Base-by-base conservation (phyloP, 2,329 filamentous ascomycete species). In the Exophiala sp. region DNA sequence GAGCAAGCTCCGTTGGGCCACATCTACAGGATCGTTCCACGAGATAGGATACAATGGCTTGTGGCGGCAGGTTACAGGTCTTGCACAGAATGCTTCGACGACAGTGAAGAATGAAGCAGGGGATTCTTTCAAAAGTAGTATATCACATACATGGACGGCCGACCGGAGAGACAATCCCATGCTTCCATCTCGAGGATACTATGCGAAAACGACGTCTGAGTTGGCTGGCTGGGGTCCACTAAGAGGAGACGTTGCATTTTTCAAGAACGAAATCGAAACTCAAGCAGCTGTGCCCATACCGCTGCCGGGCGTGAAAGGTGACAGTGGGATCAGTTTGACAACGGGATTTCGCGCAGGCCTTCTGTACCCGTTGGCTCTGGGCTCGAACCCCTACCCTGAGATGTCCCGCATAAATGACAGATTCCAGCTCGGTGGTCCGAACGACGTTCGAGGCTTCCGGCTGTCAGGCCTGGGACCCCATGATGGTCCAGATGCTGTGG, bases 371-470 rank as follows among this genome's bases (percentile, higher is more conserved):
- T 73, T 98, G 13, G 78, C 86, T 1, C 71, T 85, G 6, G 81
- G 81, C 5, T 72, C 71, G 37, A 64, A 59, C 43, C 75, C 45
- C 62, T 71, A 72, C 16, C 77, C 83, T 0, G 74, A 78, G 19
- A 80, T 84, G 3, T 94, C 87, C 58, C 82, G 88, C 23, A 79
- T 97, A 63, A 96, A 94, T 65, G 93, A 98, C 67, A 88, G 93
- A 38, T 98, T 98, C 73, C 82, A 89, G 63, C 85, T 98, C 24
- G 93, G 93, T 37, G 93, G 93, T 0, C 91, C 93, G 2, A 95
- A 89, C 2, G 91, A 95, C 64, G 87, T 98, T 11, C 86, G 93
- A 48, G 93, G 93, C 1, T 98, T 98, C 76, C 83, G 88, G 52
- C 79, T 95, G 18, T 86, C 85, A 16, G 93, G 93, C 1, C 77